Evolutionary conservation across 805 yeast species (phyloP).

Genomic region (Yarrowia hollandica): DNA sequence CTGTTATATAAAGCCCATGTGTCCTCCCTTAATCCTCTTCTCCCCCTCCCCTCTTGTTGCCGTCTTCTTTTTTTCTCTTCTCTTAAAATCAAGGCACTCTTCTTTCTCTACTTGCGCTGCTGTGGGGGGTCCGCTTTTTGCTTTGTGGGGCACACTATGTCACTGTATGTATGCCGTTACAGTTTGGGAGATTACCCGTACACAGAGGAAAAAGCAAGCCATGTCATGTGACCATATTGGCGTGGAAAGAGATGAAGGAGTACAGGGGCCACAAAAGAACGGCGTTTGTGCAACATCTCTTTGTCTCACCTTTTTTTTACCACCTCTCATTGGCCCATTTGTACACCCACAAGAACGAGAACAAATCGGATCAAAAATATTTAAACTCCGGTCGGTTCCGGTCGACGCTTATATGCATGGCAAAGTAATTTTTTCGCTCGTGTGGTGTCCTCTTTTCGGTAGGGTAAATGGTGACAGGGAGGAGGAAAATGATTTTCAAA

Average conservation of each 20-base stretch:
- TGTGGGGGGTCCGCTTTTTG: no score
- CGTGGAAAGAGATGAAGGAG: not conserved
- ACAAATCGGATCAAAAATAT: not conserved
- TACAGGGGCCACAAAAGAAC: no score
- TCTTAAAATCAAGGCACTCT: no score
- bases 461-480: not conserved
- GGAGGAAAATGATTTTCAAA: not conserved
- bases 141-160: constrained; percentile 6
- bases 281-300: no score
- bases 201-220: not conserved
- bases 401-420: not conserved
- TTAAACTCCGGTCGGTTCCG: not conserved
- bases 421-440: constrained; percentile 10
- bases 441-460: constrained; percentile 21
- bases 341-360: not conserved
- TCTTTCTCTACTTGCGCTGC: no score
- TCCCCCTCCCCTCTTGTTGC: not conserved
- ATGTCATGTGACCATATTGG: not conserved
- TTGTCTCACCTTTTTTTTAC: no score
- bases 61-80: no score
- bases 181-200: constrained; percentile 24
- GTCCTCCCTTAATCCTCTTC: no score
- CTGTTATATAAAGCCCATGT: no score
- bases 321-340: not conserved
- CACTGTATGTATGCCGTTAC: not conserved